Evolutionary conservation across 495 filamentous ascomycete species (phyloP).

Genomic region (Penicillium canescens): DNA sequence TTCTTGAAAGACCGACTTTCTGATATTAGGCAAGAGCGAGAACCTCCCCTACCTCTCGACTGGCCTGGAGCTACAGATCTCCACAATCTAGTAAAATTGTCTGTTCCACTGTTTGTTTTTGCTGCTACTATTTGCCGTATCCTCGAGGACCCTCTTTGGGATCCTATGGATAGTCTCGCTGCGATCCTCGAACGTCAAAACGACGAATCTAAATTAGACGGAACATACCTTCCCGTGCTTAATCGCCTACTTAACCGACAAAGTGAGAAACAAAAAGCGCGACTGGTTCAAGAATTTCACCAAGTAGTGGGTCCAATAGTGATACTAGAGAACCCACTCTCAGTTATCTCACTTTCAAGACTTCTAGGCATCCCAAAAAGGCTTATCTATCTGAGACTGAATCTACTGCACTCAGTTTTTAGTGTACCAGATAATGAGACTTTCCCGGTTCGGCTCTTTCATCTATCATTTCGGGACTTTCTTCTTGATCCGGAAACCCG

Average conservation of each 20-base stretch:
- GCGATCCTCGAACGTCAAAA: slow-evolving; percentile 7
- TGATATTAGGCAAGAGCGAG: slow-evolving; percentile 7
- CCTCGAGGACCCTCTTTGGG: slow-evolving; percentile 1
- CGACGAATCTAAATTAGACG: neutral
- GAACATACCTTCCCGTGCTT: neutral
- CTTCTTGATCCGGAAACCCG: neutral
- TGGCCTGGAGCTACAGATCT: slow-evolving; percentile 43
- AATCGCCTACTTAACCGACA: neutral
- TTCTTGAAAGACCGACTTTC: slow-evolving; percentile 21
- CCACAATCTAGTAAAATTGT: neutral
- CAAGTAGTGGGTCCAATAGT: neutral
- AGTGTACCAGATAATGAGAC: neutral
- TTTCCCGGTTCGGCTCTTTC: neutral
- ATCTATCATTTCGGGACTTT: neutral
- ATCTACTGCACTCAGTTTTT: neutral
- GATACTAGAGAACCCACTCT: slow-evolving; percentile 1
- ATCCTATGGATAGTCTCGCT: neutral
- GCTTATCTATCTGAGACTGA: neutral
- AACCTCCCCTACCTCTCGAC: slow-evolving; percentile 1
- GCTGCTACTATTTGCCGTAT: slow-evolving; percentile 2
- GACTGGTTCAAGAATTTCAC: neutral
- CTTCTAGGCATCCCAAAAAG: neutral
- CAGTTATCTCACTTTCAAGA: slow-evolving; percentile 1
- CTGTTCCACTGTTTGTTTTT: slow-evolving; percentile 8
- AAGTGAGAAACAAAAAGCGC: neutral